These are phyloP conservation scores for Ceratocystis harringtonii DNA, from an alignment of 2,329 filamentous ascomycete species.

Conservation along the genomic window DNA sequence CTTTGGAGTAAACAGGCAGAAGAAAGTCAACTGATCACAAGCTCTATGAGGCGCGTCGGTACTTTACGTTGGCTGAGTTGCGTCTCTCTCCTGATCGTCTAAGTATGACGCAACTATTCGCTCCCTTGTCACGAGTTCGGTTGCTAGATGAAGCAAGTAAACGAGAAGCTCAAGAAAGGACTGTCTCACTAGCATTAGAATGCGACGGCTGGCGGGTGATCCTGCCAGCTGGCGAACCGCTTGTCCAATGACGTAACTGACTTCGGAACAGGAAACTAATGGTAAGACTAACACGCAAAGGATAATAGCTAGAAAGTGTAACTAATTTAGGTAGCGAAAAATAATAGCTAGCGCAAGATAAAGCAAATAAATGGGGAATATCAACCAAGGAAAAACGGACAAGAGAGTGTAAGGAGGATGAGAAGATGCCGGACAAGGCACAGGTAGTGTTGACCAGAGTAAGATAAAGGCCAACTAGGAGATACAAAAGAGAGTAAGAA, in stretches of 20 bases:
- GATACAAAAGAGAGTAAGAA: not conserved
- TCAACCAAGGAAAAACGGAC: slow-evolving; percentile 1
- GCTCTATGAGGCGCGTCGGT: not conserved
- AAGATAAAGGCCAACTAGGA: not conserved
- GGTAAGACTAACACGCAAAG: not conserved
- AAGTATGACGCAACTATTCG: not conserved
- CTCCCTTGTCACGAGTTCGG: not conserved
- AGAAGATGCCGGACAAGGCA: not conserved
- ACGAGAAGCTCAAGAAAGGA: not conserved
- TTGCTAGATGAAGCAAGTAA: too few relatives aligned
- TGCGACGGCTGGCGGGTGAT: too few relatives aligned
- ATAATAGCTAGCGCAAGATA: not conserved
- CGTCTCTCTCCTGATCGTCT: not conserved
- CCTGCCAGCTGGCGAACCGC: not conserved
- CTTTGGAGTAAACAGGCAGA: not conserved
- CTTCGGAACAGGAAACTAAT: not conserved
- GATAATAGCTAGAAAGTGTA: not conserved
- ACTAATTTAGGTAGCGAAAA: not conserved
- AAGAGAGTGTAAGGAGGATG: not conserved
- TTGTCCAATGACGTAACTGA: not conserved
- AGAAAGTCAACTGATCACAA: not conserved
- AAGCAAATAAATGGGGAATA: not conserved
- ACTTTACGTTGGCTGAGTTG: not conserved
- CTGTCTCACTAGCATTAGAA: too few relatives aligned
- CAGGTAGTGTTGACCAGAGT: not conserved